phyloP scores from a whole-genome alignment of 208 protist genomes.

The Trypanosoma brucei region DNA sequence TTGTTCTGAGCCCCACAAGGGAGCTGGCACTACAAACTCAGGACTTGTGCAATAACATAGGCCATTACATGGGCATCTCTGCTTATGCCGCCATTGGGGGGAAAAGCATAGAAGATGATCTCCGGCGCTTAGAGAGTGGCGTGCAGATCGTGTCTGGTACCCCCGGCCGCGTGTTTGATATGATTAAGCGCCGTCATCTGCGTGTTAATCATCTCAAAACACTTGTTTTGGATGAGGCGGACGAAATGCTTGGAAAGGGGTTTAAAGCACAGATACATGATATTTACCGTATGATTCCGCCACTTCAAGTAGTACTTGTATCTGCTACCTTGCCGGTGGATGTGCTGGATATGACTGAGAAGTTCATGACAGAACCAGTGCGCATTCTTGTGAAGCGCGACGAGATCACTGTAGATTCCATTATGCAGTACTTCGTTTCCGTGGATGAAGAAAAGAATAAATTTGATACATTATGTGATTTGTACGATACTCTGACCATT shows the following conservation, averaged over 20 bases:
- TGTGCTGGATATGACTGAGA: conserved; percentile 93
- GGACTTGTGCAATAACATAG: conserved; percentile 92
- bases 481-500: conserved; percentile 98
- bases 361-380: conserved; percentile 98
- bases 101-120: conserved; percentile 92
- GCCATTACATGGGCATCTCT: conserved; percentile 90
- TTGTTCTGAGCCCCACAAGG: conserved; percentile 97
- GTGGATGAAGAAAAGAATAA: conserved; percentile 99
- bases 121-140: conserved; percentile 83
- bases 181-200: conserved; percentile 93
- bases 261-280: conserved; percentile 99
- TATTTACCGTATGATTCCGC: conserved; percentile 94
- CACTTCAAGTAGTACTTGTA: conserved; percentile 90
- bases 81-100: conserved; percentile 89
- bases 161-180: conserved; percentile 96
- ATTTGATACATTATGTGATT: conserved; percentile 98
- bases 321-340: conserved; percentile 87
- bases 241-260: conserved; percentile 99
- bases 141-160: conserved; percentile 97
- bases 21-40: conserved; percentile 97
- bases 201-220: conserved; percentile 81
- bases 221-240: conserved; percentile 98
- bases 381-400: conserved; percentile 98
- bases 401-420: conserved; percentile 98
- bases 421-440: conserved; percentile 97